Evolutionary conservation across 2,329 filamentous ascomycete species (phyloP), one percentile per base, ranked within the genome.

Genomic region (Cladophialophora exuberans): DNA sequence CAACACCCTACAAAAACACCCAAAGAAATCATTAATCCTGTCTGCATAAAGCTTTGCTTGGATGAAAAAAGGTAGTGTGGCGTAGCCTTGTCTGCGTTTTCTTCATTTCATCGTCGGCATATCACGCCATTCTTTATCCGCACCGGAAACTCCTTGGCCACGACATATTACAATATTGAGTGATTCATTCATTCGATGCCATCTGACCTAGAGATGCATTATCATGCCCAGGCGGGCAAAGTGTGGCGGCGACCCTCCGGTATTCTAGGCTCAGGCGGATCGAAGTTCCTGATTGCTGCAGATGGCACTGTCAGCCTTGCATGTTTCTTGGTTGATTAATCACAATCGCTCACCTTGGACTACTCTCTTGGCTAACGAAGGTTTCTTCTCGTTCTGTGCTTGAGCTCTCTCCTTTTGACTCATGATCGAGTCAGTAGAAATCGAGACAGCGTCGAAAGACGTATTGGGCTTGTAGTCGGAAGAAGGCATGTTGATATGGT

Each of bases 241-340:
- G 46, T 18, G 23, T 45, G 17, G 13, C 39, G 43, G 20, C 49
- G 36, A 13, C 54, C 49, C 30, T 52, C 35, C 10, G 54, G 54
- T 20, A 57, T 57, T 22, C 54, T 52, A 25, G 54, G 54, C 49
- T 57, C 54, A 7, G 54, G 56, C 22, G 51, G 56, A 22, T 54
- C 51, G 35, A 58, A 47, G 39, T 57, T 54, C 33, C 54, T 57
- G 44, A 57, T 54, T 9, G 55, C 55, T 57, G 41, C 23, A 30
- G 44, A 26, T 11, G 3, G 28, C 9, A 17, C 9, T 17, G 26
- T 45, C 18, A 45, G n/a, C 17, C 25, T 17, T 45, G 13, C 1
- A 43, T 13, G 11, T 7, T 43, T 26, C n/a, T 18, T 15, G 6
- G 5, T 3, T 23, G 15, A 26, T 3, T 43, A 13, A 4, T 22